Percentiles rank a stretch among this genome's conserved stretches.
Evolutionary conservation across 345 rosid genomes (phyloP).

Genomic region (Boechera divaricarpa): DNA sequence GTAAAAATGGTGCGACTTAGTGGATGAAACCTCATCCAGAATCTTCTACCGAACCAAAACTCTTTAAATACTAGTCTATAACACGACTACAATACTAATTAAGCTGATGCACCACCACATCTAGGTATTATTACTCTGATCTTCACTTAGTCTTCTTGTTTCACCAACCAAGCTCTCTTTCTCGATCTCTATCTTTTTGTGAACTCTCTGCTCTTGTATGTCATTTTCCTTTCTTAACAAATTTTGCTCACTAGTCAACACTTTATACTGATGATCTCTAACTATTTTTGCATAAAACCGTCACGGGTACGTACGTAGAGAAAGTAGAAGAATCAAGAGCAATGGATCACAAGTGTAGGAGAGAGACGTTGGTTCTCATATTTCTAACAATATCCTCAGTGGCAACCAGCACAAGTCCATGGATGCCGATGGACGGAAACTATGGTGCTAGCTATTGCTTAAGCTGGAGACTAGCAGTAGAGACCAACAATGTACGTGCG

Average conservation of each 20-base stretch:
- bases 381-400: conserved; percentile 47
- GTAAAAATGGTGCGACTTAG: conserved; percentile 28
- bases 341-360: conserved; percentile 42
- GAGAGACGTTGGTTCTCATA: conserved; percentile 42
- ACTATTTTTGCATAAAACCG: conserved; percentile 30
- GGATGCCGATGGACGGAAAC: conserved; percentile 33
- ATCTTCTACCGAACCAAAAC: conserved; percentile 43
- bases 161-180: conserved; percentile 20
- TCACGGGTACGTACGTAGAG: conserved; percentile 3
- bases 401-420: conserved; percentile 30
- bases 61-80: conserved; percentile 36
- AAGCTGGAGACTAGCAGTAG: conserved; percentile 87
- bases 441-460: conserved; percentile 53
- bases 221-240: not conserved
- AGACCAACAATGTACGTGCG: conserved; percentile 72
- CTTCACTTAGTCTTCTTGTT: conserved; percentile 27
- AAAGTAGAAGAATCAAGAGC: conserved; percentile 33
- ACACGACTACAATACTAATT: conserved; percentile 28
- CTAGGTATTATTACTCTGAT: conserved; percentile 19
- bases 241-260: not conserved
- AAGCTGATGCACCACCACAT: conserved; percentile 30
- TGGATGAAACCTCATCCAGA: conserved; percentile 24
- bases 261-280: conserved; percentile 17
- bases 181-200: not conserved
- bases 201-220: not conserved